These are phyloP conservation scores for Lepidium sativum DNA, from an alignment of 345 rosid genomes.

Conservation along the genomic window DNA sequence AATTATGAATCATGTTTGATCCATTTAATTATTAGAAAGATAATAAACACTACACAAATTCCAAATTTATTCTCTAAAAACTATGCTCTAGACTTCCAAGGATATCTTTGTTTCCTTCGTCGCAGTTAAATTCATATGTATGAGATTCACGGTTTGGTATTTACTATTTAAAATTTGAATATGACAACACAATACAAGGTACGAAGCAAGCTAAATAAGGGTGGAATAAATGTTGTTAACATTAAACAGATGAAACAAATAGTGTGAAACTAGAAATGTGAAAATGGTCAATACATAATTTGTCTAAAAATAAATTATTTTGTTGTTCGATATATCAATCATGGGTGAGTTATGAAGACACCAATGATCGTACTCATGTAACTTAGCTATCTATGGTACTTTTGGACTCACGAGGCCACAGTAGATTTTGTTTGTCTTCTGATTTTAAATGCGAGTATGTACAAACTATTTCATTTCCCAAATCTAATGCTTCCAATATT, in stretches of 20 bases:
- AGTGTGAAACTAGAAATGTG: not conserved
- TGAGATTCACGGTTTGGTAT: not conserved
- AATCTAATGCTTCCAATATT: conserved; percentile 14
- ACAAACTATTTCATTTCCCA: conserved; percentile 1
- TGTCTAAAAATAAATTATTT: too few relatives aligned
- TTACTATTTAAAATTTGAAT: not conserved
- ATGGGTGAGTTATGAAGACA: not conserved
- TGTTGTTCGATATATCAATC: not conserved
- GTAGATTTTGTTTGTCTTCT: conserved; percentile 11
- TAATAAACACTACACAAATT: too few relatives aligned
- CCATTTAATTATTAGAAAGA: too few relatives aligned
- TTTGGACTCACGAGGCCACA: conserved; percentile 19
- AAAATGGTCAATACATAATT: not conserved
- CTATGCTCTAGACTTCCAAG: not conserved
- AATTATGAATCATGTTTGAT: too few relatives aligned
- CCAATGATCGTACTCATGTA: not conserved
- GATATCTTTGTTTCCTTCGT: not conserved
- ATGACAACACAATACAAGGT: not conserved
- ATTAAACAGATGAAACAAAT: not conserved
- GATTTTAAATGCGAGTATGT: not conserved
- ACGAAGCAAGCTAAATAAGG: not conserved
- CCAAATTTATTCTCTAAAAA: not conserved
- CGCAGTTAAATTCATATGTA: not conserved
- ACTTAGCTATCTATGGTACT: conserved; percentile 6
- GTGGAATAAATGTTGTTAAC: not conserved